These are phyloP conservation scores for Psidium friedrichsthalianum DNA, from an alignment of 345 rosid genomes.

Conservation along the genomic window DNA sequence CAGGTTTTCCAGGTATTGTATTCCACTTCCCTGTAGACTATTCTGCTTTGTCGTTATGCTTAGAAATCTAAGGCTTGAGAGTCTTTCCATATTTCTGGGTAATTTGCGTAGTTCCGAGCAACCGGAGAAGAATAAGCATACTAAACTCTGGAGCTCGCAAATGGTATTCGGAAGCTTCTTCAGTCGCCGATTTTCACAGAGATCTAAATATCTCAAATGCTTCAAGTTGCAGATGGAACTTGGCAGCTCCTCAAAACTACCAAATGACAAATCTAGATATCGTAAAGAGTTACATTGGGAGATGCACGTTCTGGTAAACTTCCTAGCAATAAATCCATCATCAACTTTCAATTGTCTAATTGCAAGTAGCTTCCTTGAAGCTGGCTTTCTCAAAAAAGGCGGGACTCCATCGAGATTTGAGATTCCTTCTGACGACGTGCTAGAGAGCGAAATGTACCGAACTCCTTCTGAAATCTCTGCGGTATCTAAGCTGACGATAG, in stretches of 20 bases:
- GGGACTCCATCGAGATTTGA: not conserved
- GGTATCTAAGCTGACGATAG: not conserved
- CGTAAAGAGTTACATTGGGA: not conserved
- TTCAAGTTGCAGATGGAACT: not conserved
- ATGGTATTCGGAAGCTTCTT: not conserved
- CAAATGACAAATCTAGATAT: not conserved
- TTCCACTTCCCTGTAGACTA: not conserved
- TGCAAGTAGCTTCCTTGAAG: not conserved
- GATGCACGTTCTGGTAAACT: not conserved
- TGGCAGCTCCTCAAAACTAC: not conserved
- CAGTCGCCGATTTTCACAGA: fast-evolving
- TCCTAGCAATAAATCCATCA: not conserved
- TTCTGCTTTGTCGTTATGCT: not conserved
- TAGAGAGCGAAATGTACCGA: not conserved
- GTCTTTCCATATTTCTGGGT: not conserved
- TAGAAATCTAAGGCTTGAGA: not conserved
- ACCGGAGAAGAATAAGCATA: not conserved
- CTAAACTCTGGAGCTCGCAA: not conserved
- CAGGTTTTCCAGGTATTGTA: not conserved
- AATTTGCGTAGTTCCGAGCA: not conserved
- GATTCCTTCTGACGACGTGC: not conserved
- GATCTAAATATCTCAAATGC: not conserved
- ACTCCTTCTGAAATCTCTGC: fast-evolving
- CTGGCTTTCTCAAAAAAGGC: not conserved
- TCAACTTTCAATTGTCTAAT: not conserved